A percentile compares a stretch with the other conserved stretches of the same genome.
These are phyloP conservation scores for Peronospora farinosa DNA, from an alignment of 352 stramenopile species.

Conservation along the genomic window DNA sequence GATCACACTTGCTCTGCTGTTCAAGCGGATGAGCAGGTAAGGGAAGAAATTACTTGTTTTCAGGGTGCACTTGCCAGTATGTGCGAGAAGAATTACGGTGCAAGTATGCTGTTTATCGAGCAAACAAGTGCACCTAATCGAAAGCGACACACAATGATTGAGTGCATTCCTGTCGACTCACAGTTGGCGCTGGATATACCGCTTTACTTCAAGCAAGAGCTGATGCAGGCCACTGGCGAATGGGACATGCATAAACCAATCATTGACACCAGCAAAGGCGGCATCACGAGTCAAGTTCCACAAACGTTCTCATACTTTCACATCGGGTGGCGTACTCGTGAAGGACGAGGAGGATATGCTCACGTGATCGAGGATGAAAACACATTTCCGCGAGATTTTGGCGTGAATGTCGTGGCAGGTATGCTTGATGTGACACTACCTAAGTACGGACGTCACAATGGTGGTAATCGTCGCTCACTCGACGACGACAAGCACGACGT, in stretches of 20 bases:
- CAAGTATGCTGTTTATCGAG: slow-evolving; percentile 73
- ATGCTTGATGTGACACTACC: slow-evolving; percentile 68
- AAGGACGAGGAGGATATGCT: slow-evolving; percentile 46
- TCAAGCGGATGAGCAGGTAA: slow-evolving; percentile 56
- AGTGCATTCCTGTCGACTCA: slow-evolving; percentile 71
- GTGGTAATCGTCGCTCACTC: slow-evolving; percentile 30
- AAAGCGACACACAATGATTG: slow-evolving; percentile 65
- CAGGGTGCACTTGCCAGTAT: slow-evolving; percentile 51
- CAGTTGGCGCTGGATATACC: slow-evolving; percentile 57
- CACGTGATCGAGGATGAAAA: slow-evolving; percentile 79
- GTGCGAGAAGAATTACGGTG: slow-evolving; percentile 47
- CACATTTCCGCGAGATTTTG: slow-evolving; percentile 73
- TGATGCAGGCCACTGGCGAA: slow-evolving; percentile 67
- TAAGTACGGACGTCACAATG: slow-evolving; percentile 48
- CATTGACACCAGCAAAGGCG: slow-evolving; percentile 60
- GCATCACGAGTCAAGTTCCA: slow-evolving; percentile 56
- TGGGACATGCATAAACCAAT: slow-evolving; percentile 82
- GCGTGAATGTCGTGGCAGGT: slow-evolving; percentile 65
- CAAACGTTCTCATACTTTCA: slow-evolving; percentile 82
- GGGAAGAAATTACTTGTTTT: slow-evolving; percentile 60
- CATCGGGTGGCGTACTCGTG: slow-evolving; percentile 59
- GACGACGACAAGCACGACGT: slow-evolving; percentile 61
- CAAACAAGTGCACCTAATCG: slow-evolving; percentile 57
- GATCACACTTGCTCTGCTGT: slow-evolving; percentile 59
- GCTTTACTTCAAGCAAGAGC: slow-evolving; percentile 81